Evolutionary conservation across 2,329 filamentous ascomycete species (phyloP).

Genomic region (Xylariaceae sp.): DNA sequence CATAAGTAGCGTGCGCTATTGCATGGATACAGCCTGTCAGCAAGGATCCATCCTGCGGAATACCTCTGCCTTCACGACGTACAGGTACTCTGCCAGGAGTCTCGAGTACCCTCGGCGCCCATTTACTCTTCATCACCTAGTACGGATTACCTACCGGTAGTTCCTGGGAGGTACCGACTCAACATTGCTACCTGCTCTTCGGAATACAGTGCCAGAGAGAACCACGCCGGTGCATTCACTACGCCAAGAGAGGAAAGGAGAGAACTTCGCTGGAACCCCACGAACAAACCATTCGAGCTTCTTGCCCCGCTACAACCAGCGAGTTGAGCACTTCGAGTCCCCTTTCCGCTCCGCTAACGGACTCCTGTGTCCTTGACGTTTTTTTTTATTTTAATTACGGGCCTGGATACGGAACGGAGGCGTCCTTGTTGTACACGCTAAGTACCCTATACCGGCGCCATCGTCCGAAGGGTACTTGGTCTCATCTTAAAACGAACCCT

Average conservation of each 20-base stretch:
- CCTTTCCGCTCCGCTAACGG: neutral
- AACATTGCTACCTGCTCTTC: too few relatives aligned
- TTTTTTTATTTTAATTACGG: neutral
- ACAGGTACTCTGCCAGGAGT: too few relatives aligned
- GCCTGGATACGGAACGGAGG: neutral
- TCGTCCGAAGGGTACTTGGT: neutral
- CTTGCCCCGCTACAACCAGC: neutral
- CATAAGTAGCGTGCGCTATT: neutral
- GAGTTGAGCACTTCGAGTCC: neutral
- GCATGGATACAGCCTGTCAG: neutral
- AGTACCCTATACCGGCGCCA: neutral
- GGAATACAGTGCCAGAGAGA: too few relatives aligned
- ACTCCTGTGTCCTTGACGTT: neutral
- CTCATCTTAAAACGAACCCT: conserved; percentile 11
- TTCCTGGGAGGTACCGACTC: too few relatives aligned
- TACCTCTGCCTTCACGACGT: neutral
- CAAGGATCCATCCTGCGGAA: neutral
- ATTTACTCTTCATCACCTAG: too few relatives aligned
- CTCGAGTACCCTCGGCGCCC: too few relatives aligned
- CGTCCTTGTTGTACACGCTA: neutral
- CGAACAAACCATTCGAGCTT: neutral
- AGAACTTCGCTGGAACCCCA: neutral
- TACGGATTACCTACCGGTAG: too few relatives aligned
- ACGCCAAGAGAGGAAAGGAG: neutral
- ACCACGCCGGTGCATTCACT: neutral